phyloP scores from a whole-genome alignment of 192 early-diverging fungal genomes.

The Coemansia sp. region DNA sequence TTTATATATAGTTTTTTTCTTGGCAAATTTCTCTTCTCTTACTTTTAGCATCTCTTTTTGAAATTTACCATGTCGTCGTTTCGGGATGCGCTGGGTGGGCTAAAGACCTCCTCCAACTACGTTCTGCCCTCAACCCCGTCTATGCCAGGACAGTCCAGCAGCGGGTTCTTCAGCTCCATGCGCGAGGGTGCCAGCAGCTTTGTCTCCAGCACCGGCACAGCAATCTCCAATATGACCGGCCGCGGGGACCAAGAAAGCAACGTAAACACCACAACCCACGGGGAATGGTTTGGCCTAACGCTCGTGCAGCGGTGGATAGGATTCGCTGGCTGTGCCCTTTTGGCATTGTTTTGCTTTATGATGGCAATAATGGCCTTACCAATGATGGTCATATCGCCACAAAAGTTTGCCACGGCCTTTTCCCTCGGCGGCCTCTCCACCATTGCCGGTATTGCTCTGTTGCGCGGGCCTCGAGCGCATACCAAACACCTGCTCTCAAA shows the following conservation, averaged over 20 bases:
- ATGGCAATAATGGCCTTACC: conserved; percentile 62
- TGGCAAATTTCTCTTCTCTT: not conserved
- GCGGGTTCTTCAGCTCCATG: conserved; percentile 42
- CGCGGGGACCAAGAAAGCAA: conserved; percentile 15
- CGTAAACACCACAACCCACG: conserved; percentile 10
- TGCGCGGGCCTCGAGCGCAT: conserved; percentile 80
- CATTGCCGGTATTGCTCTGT: conserved; percentile 62
- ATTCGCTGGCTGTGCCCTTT: conserved; percentile 47
- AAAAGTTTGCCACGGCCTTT: conserved; percentile 78
- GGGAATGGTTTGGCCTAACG: conserved; percentile 56
- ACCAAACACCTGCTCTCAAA: conserved; percentile 72
- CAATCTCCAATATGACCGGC: conserved; percentile 29
- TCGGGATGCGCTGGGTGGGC: conserved; percentile 48
- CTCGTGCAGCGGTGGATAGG: conserved; percentile 53
- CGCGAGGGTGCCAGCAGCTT: conserved; percentile 48
- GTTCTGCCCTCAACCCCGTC: conserved; percentile 30
- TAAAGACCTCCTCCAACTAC: conserved; percentile 47
- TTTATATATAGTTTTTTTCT: not conserved
- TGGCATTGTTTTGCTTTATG: conserved; percentile 54
- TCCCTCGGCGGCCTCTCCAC: conserved; percentile 63
- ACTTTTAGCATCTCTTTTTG: not conserved
- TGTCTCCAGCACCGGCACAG: conserved; percentile 32
- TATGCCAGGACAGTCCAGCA: conserved; percentile 10
- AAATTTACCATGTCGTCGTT: conserved; percentile 35
- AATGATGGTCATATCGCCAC: conserved; percentile 61